Percentiles rank a stretch among this genome's conserved stretches.
phyloP scores from a whole-genome alignment of 192 early-diverging fungal species.

The Coemansia sp. region DNA sequence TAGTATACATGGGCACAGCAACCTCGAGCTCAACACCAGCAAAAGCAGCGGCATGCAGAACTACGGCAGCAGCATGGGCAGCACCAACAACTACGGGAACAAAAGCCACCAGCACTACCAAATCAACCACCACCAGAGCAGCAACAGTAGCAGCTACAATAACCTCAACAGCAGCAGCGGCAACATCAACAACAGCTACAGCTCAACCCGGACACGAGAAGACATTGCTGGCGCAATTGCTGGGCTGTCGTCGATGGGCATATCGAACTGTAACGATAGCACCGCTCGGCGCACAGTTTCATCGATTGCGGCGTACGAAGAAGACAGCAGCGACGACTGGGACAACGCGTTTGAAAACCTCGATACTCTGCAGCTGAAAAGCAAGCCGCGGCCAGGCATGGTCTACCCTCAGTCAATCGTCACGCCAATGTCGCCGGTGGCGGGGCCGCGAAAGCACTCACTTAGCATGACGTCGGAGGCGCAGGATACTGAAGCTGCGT shows the following conservation, averaged over 20 bases:
- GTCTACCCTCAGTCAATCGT: slow-evolving; percentile 48
- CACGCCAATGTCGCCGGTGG: slow-evolving; percentile 31
- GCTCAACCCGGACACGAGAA: slow-evolving; percentile 39
- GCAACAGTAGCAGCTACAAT: slow-evolving; percentile 20
- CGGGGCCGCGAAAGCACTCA: slow-evolving; percentile 42
- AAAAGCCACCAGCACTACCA: slow-evolving; percentile 6
- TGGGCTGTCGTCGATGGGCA: slow-evolving; percentile 53
- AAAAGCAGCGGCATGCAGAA: slow-evolving; percentile 4
- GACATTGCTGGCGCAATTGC: slow-evolving; percentile 48
- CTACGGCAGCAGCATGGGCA: slow-evolving; percentile 9
- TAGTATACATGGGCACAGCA: slow-evolving; percentile 18
- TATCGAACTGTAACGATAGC: slow-evolving; percentile 44
- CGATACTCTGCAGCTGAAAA: slow-evolving; percentile 43
- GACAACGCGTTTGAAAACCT: slow-evolving; percentile 55
- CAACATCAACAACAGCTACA: slow-evolving; percentile 42
- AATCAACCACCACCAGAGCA: slow-evolving; percentile 5
- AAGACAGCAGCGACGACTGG: slow-evolving; percentile 56
- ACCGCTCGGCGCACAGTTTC: slow-evolving; percentile 49
- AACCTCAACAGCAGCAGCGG: slow-evolving; percentile 29
- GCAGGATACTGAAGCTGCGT: slow-evolving; percentile 2
- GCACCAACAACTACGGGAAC: slow-evolving; percentile 5
- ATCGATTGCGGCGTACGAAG: slow-evolving; percentile 53
- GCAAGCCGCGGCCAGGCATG: slow-evolving; percentile 20
- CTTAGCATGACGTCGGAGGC: slow-evolving; percentile 33
- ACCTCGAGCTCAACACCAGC: background rate